These are phyloP conservation scores for Cryptococcus wingfieldii DNA, from an alignment of 1,284 basidiomycete species.

Conservation along the genomic window DNA sequence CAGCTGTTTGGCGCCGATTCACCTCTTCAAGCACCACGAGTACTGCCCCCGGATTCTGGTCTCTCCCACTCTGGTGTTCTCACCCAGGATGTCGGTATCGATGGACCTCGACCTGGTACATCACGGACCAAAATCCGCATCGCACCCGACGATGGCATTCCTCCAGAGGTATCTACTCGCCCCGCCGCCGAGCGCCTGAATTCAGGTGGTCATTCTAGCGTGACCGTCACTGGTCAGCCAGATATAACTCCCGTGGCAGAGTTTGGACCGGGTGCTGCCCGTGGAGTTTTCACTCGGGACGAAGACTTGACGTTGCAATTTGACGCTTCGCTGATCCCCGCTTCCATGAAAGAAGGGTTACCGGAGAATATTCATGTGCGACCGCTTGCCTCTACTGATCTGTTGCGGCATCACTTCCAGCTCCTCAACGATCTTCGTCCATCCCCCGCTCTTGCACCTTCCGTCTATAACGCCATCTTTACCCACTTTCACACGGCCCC, in stretches of 20 bases:
- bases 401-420: constrained; percentile 73
- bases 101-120: constrained; percentile 28
- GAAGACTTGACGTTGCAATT: constrained; percentile 70
- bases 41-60: constrained; percentile 29
- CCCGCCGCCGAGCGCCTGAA: no score
- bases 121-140: constrained; percentile 26
- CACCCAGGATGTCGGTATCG: constrained; percentile 20
- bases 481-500: constrained; percentile 49
- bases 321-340: constrained; percentile 58
- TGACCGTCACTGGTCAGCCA: no score
- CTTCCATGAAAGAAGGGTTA: constrained; percentile 20
- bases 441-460: constrained; percentile 69
- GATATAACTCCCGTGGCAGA: no score
- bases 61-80: constrained; percentile 28
- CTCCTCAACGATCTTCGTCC: constrained; percentile 76
- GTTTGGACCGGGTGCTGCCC: no score
- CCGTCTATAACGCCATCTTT: constrained; percentile 67
- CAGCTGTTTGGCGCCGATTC: constrained; percentile 43
- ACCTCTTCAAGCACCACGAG: constrained; percentile 15
- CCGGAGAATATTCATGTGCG: constrained; percentile 51
- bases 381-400: constrained; percentile 80
- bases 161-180: no score
- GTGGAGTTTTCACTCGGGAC: constrained; percentile 59
- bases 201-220: no score
- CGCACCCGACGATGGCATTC: no score